Percentiles rank a stretch among this genome's conserved stretches.
Evolutionary conservation across 257 asterid species (phyloP).

Genomic region (Capsicum pubescens): DNA sequence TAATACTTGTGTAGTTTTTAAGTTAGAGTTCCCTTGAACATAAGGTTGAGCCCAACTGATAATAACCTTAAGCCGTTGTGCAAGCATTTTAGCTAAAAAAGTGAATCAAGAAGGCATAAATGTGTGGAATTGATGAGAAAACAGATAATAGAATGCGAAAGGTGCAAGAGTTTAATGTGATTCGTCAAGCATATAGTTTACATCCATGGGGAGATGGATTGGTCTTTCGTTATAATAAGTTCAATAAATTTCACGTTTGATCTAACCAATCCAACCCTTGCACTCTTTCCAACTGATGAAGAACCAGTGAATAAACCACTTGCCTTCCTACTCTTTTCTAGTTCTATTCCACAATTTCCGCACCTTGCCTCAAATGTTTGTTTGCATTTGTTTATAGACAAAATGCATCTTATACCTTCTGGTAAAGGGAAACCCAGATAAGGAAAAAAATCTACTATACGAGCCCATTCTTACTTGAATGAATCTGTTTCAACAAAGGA

Average conservation of each 20-base stretch:
- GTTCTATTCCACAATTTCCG: neutral
- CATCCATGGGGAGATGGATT: neutral
- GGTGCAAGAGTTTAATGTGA: conserved; percentile 4
- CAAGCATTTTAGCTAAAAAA: neutral
- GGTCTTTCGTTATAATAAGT: neutral
- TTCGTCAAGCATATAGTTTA: neutral
- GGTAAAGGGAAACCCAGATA: neutral
- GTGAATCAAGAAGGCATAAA: neutral
- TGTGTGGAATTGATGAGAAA: neutral
- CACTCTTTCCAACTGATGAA: conserved; percentile 24
- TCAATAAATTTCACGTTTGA: neutral
- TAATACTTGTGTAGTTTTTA: neutral
- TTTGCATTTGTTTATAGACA: neutral
- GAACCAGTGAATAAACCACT: neutral
- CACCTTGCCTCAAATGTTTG: neutral
- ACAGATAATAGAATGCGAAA: neutral
- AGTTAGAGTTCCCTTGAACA: neutral
- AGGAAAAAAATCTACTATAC: neutral
- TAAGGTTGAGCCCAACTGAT: neutral
- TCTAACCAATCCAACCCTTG: conserved; percentile 19
- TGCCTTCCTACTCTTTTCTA: conserved; percentile 21
- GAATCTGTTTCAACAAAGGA: conserved; percentile 8
- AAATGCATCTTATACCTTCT: conserved; percentile 17
- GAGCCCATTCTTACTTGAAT: neutral
- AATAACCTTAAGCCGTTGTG: neutral